phyloP scores from a whole-genome alignment of 371 early-diverging fungal genomes.

The Funneliformis caledonium region DNA sequence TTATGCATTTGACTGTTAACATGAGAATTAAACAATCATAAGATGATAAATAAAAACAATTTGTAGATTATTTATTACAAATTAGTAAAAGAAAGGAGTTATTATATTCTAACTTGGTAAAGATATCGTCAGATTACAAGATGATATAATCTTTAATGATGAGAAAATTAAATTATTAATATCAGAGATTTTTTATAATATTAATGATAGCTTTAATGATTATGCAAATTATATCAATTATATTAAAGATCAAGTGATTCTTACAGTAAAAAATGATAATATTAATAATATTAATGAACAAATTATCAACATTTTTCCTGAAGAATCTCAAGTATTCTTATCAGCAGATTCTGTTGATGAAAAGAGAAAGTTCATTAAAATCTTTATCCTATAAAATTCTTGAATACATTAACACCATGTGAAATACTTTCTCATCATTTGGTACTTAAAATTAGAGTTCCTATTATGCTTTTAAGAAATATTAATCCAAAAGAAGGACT shows the following conservation, averaged over 20 bases:
- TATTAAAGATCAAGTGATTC: not conserved
- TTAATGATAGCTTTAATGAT: no score
- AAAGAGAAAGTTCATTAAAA: not conserved
- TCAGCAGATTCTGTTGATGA: conserved; percentile 11
- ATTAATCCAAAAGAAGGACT: conserved; percentile 42
- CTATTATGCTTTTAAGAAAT: conserved; percentile 48
- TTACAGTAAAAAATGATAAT: conserved; percentile 11
- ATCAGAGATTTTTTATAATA: no score
- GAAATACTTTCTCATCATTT: conserved; percentile 44
- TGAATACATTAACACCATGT: conserved; percentile 37
- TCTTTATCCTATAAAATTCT: conserved; percentile 36
- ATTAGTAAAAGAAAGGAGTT: not conserved
- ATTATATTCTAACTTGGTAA: not conserved
- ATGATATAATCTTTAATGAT: conserved; percentile 4
- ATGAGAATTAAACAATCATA: conserved; percentile 17
- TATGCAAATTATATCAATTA: no score
- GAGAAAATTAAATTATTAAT: no score
- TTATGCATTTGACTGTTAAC: conserved; percentile 3
- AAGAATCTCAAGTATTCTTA: not conserved
- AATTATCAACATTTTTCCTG: not conserved
- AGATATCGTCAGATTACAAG: not conserved
- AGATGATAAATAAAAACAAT: not conserved
- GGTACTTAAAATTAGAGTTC: conserved; percentile 42
- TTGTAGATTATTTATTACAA: conserved; percentile 9
- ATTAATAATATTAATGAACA: conserved; percentile 4